These are phyloP conservation scores for Amylostereum areolatum DNA, from an alignment of 1,284 basidiomycete genomes.

Conservation along the genomic window DNA sequence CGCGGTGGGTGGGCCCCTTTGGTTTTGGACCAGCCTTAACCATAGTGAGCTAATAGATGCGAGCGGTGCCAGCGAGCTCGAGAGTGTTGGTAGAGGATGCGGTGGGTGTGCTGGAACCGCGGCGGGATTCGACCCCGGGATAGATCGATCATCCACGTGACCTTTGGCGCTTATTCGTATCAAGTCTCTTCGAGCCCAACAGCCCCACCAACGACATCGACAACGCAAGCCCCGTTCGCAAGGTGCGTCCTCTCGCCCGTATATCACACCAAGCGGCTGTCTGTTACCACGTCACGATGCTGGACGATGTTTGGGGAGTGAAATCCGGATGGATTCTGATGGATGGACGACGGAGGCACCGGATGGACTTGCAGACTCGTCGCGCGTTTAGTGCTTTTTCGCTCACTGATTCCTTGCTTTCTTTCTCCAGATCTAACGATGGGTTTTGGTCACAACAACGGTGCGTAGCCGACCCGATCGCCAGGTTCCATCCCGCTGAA, in stretches of 20 bases:
- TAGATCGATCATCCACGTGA: too few relatives aligned
- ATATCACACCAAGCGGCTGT: too few relatives aligned
- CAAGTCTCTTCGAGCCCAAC: too few relatives aligned
- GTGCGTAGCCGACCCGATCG: slow-evolving; percentile 33
- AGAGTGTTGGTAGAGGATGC: too few relatives aligned
- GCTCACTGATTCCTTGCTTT: slow-evolving; percentile 12
- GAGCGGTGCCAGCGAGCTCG: neutral
- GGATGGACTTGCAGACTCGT: slow-evolving; percentile 23
- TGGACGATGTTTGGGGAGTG: slow-evolving; percentile 13
- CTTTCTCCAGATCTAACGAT: slow-evolving; percentile 33
- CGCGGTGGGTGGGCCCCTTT: slow-evolving; percentile 9
- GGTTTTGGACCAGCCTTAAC: slow-evolving; percentile 11
- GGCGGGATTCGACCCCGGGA: too few relatives aligned
- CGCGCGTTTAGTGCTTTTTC: slow-evolving; percentile 8
- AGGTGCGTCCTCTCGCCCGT: too few relatives aligned
- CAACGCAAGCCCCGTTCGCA: too few relatives aligned
- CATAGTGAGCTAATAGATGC: slow-evolving; percentile 6
- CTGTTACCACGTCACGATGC: too few relatives aligned
- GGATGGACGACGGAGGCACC: slow-evolving; percentile 20
- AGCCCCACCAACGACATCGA: too few relatives aligned
- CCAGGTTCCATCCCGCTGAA: neutral
- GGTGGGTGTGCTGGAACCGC: too few relatives aligned
- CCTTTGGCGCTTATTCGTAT: too few relatives aligned
- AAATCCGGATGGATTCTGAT: slow-evolving; percentile 21
- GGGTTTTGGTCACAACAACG: slow-evolving; percentile 82